These are phyloP conservation scores for Serendipita indica DNA, from an alignment of 768 basidiomycete species.

Conservation along the genomic window DNA sequence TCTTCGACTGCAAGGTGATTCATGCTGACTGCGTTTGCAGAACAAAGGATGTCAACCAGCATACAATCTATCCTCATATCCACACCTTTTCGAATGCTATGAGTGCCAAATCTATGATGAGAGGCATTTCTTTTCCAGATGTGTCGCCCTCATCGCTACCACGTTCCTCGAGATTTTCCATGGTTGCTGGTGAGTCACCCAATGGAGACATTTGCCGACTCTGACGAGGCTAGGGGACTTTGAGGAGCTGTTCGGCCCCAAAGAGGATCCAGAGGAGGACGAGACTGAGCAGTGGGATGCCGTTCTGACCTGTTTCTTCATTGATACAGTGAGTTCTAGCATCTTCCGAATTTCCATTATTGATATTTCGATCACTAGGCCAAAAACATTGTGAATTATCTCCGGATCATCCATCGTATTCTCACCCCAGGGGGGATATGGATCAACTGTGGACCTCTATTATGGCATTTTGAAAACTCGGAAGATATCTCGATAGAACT, in stretches of 20 bases:
- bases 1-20: background rate
- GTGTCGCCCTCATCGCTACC: slow-evolving; percentile 64
- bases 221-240: slow-evolving; percentile 53
- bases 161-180: slow-evolving; percentile 49
- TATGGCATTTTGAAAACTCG: slow-evolving; percentile 97
- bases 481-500: slow-evolving; percentile 78
- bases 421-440: slow-evolving; percentile 78
- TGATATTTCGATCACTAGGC: slow-evolving; percentile 38
- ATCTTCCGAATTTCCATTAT: background rate
- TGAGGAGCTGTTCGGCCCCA: slow-evolving; percentile 70
- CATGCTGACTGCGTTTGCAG: slow-evolving; percentile 22
- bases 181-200: slow-evolving; percentile 59
- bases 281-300: slow-evolving; percentile 77
- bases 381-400: slow-evolving; percentile 81
- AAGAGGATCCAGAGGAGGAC: slow-evolving; percentile 37
- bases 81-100: slow-evolving; percentile 83
- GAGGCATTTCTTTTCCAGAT: slow-evolving; percentile 63
- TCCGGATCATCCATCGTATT: slow-evolving; percentile 71
- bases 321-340: slow-evolving; percentile 59
- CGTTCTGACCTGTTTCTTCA: slow-evolving; percentile 90
- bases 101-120: slow-evolving; percentile 44
- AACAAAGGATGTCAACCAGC: slow-evolving; percentile 48
- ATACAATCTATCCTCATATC: slow-evolving; percentile 76
- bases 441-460: slow-evolving; percentile 86
- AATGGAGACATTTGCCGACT: background rate